These are phyloP conservation scores for Penicillium frequentans DNA, from an alignment of 2,329 filamentous ascomycete species.

Conservation along the genomic window DNA sequence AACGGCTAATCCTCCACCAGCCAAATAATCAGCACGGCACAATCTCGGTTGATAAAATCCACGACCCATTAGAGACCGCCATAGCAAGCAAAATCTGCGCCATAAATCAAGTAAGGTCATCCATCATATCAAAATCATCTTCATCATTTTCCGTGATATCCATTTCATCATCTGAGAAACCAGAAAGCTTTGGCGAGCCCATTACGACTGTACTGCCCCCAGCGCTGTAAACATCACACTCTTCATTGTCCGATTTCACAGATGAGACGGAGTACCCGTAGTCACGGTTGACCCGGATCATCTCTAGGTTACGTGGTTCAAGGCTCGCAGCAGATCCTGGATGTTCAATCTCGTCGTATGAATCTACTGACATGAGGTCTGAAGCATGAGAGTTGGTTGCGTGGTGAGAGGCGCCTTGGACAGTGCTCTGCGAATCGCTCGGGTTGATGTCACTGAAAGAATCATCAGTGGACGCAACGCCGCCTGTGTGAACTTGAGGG, in stretches of 20 bases:
- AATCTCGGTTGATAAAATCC: too few species aligned
- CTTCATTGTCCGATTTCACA: slow-evolving; percentile 9
- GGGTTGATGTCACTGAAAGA: slow-evolving; percentile 27
- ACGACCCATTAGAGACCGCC: not conserved
- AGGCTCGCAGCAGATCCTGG: not conserved
- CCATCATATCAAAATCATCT: not conserved
- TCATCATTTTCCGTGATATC: slow-evolving; percentile 14
- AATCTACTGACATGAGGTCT: slow-evolving; percentile 27
- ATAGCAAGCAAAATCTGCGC: not conserved
- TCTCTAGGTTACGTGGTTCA: not conserved
- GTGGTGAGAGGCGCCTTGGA: slow-evolving; percentile 36
- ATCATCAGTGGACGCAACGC: slow-evolving; percentile 21
- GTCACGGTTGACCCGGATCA: not conserved
- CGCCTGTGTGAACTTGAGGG: slow-evolving; percentile 33
- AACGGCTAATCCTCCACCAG: not conserved
- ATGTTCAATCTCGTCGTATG: slow-evolving; percentile 1
- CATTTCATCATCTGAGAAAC: slow-evolving; percentile 4
- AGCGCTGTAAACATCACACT: slow-evolving; percentile 20
- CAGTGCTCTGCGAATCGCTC: slow-evolving; percentile 32
- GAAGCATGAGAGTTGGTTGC: slow-evolving; percentile 34
- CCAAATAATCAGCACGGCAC: too few species aligned
- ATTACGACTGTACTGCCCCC: slow-evolving; percentile 20
- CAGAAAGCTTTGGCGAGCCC: slow-evolving; percentile 6
- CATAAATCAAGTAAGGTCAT: not conserved
- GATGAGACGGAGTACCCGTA: not conserved